These are phyloP conservation scores for Talaromyces liani DNA, from an alignment of 495 filamentous ascomycete genomes.

Conservation along the genomic window DNA sequence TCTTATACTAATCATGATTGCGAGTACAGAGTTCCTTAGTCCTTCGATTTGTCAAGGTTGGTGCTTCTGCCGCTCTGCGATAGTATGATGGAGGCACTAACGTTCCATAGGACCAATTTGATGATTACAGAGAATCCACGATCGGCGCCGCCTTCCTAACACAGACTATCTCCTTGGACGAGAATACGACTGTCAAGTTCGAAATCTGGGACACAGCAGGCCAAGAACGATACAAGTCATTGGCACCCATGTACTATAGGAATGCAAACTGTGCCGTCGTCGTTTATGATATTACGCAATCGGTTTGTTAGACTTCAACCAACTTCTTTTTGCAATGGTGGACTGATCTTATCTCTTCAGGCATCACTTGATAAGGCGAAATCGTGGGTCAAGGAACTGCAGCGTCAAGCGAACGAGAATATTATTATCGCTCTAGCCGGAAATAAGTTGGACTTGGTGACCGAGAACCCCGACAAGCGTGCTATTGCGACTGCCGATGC, in stretches of 20 bases:
- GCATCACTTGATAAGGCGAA: constrained; percentile 97
- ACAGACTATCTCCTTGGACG: constrained; percentile 95
- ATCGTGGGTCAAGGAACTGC: constrained; percentile 98
- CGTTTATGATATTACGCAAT: constrained; percentile 98
- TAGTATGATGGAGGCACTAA: constrained; percentile 7
- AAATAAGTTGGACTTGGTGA: constrained; percentile 94
- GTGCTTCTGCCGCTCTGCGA: constrained; percentile 6
- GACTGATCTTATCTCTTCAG: constrained; percentile 33
- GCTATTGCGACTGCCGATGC: constrained; percentile 83
- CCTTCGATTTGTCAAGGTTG: constrained; percentile 93
- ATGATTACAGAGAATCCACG: constrained; percentile 97
- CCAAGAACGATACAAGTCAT: constrained; percentile 95
- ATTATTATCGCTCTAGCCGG: constrained; percentile 97
- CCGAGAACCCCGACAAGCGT: constrained; percentile 84
- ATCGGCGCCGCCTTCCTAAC: constrained; percentile 99
- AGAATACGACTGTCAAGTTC: constrained; percentile 97
- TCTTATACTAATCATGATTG: constrained; percentile 16
- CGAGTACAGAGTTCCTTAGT: constrained; percentile 81
- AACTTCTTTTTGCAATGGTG: neutral
- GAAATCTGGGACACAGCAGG: constrained; percentile 99
- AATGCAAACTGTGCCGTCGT: constrained; percentile 99
- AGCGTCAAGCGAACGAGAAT: constrained; percentile 98
- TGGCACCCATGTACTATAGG: constrained; percentile 98
- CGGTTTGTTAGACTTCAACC: constrained; percentile 50
- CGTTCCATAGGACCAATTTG: constrained; percentile 84